Evolutionary conservation across 2,329 filamentous ascomycete genomes (phyloP).

Genomic region (Endoconidiophora polonica): DNA sequence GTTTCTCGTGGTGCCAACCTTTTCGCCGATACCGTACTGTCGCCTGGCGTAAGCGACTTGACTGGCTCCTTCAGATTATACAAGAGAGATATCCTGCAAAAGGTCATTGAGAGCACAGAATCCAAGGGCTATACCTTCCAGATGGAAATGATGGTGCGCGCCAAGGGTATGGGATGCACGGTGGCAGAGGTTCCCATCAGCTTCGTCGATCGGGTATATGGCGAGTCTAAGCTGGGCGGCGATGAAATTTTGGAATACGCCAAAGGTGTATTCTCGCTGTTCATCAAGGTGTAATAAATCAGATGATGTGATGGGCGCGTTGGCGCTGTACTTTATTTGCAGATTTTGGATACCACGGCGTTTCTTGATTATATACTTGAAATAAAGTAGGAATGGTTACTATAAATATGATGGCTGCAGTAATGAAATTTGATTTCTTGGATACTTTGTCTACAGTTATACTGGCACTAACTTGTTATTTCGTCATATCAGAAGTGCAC

Average conservation of each 20-base stretch:
- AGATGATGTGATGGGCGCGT: background rate
- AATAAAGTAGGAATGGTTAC: background rate
- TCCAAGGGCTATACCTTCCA: constrained; percentile 98
- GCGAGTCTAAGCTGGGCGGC: constrained; percentile 84
- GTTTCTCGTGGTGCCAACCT: constrained; percentile 80
- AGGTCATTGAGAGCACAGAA: constrained; percentile 78
- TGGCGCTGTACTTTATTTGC: background rate
- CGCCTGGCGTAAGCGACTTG: constrained; percentile 86
- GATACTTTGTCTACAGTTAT: background rate
- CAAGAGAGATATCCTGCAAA: constrained; percentile 76
- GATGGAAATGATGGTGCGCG: constrained; percentile 99
- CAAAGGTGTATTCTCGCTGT: constrained; percentile 64
- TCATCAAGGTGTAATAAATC: constrained; percentile 50
- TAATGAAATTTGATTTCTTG: background rate
- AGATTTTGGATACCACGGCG: background rate
- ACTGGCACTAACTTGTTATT: too few species aligned
- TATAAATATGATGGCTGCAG: background rate
- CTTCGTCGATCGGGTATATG: constrained; percentile 90
- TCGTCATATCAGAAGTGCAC: background rate
- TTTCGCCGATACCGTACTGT: constrained; percentile 84
- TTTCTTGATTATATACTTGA: background rate
- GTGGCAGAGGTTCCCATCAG: constrained; percentile 92
- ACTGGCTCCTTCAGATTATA: constrained; percentile 92
- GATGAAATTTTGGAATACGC: constrained; percentile 95
- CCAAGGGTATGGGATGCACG: constrained; percentile 86